phyloP scores from a whole-genome alignment of 2,329 filamentous ascomycete species.

The Sporothrix pseudoabietina region DNA sequence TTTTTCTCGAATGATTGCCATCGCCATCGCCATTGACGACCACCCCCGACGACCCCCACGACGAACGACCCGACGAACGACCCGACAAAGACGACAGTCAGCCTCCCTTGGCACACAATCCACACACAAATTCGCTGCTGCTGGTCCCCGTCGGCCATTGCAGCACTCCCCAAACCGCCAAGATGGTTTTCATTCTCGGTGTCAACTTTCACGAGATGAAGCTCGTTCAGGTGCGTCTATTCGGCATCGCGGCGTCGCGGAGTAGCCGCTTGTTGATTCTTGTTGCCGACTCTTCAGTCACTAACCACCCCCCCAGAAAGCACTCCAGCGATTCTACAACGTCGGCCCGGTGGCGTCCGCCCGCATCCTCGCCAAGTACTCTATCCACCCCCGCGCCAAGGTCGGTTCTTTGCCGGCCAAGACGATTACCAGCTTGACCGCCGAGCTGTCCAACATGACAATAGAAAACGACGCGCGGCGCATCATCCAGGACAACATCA shows the following conservation, averaged over 20 bases:
- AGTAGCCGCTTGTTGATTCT: slow-evolving; percentile 15
- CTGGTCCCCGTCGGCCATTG: background rate
- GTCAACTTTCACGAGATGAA: slow-evolving; percentile 81
- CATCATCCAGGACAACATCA: slow-evolving; percentile 81
- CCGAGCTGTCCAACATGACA: slow-evolving; percentile 86
- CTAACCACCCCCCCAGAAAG: slow-evolving; percentile 53
- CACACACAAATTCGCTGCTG: background rate
- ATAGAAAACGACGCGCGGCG: slow-evolving; percentile 86
- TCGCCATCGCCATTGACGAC: background rate
- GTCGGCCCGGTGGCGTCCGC: slow-evolving; percentile 70
- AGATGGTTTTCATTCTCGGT: slow-evolving; percentile 76
- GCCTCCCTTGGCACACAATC: background rate
- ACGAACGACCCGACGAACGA: background rate
- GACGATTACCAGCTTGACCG: slow-evolving; percentile 79
- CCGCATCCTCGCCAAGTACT: slow-evolving; percentile 82
- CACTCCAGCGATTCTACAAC: slow-evolving; percentile 83
- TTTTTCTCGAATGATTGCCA: background rate
- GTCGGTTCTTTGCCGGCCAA: slow-evolving; percentile 73
- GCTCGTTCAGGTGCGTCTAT: slow-evolving; percentile 71
- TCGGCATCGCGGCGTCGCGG: too few species aligned
- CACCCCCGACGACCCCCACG: background rate
- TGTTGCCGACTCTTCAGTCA: background rate
- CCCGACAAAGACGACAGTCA: background rate
- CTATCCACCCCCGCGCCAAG: slow-evolving; percentile 81
- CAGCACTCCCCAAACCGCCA: slow-evolving; percentile 40